These are phyloP conservation scores for Cyphellophora europaea DNA, from an alignment of 2,329 filamentous ascomycete genomes.

Conservation along the genomic window DNA sequence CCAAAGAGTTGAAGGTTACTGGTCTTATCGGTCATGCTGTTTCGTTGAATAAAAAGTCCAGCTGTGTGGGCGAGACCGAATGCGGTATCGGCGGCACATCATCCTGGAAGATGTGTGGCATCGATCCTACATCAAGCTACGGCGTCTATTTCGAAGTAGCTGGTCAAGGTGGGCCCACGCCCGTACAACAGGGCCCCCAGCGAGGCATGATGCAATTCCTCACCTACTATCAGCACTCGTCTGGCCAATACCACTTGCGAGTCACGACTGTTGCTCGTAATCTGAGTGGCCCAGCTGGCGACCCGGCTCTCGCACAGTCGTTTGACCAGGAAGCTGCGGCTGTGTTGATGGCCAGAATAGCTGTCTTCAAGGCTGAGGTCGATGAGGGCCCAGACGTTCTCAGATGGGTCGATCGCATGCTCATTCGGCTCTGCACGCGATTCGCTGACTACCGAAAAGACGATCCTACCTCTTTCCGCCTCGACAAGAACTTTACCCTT, in stretches of 20 bases:
- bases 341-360: conserved; percentile 97
- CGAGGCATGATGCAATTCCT: conserved; percentile 97
- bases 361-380: conserved; percentile 96
- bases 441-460: conserved; percentile 98
- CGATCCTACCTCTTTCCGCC: conserved; percentile 88
- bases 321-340: conserved; percentile 98
- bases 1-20: conserved; percentile 96
- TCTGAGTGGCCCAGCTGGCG: conserved; percentile 84
- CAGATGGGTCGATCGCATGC: conserved; percentile 96
- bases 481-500: conserved; percentile 98
- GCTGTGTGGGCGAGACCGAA: conserved; percentile 93
- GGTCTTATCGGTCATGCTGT: conserved; percentile 94
- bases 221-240: conserved; percentile 97
- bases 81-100: conserved; percentile 98
- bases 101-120: conserved; percentile 99
- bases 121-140: conserved; percentile 87
- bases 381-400: conserved; percentile 98
- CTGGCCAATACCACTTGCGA: conserved; percentile 88
- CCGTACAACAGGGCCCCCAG: conserved; percentile 77
- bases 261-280: conserved; percentile 91
- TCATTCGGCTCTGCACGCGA: conserved; percentile 88
- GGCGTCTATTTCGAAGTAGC: conserved; percentile 98
- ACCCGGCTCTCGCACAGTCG: conserved; percentile 89
- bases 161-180: conserved; percentile 75
- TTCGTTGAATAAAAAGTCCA: conserved; percentile 95